Conservation (phyloP, 768 basidiomycete genomes). For the Psilocybe cyanescens region DNA sequence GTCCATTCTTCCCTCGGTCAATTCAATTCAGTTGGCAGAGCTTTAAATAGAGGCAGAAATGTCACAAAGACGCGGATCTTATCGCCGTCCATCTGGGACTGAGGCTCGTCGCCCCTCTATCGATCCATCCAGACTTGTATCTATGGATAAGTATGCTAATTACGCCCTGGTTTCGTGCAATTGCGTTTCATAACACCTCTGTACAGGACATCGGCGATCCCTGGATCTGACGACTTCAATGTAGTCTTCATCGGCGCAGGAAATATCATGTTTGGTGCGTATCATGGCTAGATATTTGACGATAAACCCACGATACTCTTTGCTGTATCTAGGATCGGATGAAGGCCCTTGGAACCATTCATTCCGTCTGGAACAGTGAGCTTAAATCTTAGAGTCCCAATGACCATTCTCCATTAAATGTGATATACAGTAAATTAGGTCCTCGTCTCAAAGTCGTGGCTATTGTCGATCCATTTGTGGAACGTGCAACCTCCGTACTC, state of each 20-base stretch:
- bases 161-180: slow-evolving; percentile 6
- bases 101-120: slow-evolving; percentile 72
- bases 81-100: slow-evolving; percentile 32
- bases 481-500: slow-evolving; percentile 80
- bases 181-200: slow-evolving; percentile 7
- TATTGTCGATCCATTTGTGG: slow-evolving; percentile 87
- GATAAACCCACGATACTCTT: background rate
- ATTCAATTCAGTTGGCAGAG: background rate
- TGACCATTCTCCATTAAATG: slow-evolving; percentile 4
- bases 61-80: slow-evolving; percentile 45
- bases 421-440: slow-evolving; percentile 78
- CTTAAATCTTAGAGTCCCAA: slow-evolving; percentile 15
- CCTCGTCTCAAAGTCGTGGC: slow-evolving; percentile 95
- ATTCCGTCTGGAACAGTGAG: slow-evolving; percentile 87
- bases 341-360: slow-evolving; percentile 95
- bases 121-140: slow-evolving; percentile 75
- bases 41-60: slow-evolving; percentile 1
- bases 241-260: slow-evolving; percentile 95
- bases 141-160: slow-evolving; percentile 73
- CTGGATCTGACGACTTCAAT: slow-evolving; percentile 81
- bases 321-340: slow-evolving; percentile 60
- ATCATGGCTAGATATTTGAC: background rate
- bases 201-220: slow-evolving; percentile 51
- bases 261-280: slow-evolving; percentile 94
- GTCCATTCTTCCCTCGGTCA: slow-evolving; percentile 7